phyloP scores from a whole-genome alignment of 768 basidiomycete genomes.

The Lyophyllum shimeji region DNA sequence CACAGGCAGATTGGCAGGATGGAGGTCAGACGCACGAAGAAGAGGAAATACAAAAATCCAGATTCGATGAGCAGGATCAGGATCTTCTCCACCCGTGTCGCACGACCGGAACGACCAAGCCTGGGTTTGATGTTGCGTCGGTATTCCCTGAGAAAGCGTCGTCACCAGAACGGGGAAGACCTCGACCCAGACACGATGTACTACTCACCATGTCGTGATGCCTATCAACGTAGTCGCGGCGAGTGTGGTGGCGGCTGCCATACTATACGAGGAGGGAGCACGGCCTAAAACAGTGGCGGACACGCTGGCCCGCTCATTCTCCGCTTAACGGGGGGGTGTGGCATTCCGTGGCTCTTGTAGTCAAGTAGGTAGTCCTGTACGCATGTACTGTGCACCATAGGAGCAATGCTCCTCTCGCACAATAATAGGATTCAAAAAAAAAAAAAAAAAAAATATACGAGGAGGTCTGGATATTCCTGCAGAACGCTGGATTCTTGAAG shows the following conservation, averaged over 20 bases:
- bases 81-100: constrained; percentile 5
- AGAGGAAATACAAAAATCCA: constrained; percentile 12
- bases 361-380: too few species aligned
- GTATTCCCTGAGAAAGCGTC: not conserved
- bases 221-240: constrained; percentile 6
- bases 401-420: too few species aligned
- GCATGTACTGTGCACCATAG: too few species aligned
- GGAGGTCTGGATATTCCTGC: constrained; percentile 8
- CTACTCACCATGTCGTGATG: constrained; percentile 5
- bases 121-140: not conserved
- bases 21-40: constrained; percentile 4
- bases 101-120: not conserved
- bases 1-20: not conserved
- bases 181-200: not conserved
- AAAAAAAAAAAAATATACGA: too few species aligned
- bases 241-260: constrained; percentile 11
- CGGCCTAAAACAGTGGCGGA: too few species aligned
- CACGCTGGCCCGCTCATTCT: too few species aligned
- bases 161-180: not conserved
- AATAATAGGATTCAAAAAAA: too few species aligned
- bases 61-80: constrained; percentile 7
- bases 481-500: constrained; percentile 5
- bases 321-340: too few species aligned
- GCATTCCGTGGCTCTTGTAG: too few species aligned
- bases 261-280: constrained; percentile 9